Conservation (phyloP, 176 grass and related monocot species). For the Oryza officinalis region DNA sequence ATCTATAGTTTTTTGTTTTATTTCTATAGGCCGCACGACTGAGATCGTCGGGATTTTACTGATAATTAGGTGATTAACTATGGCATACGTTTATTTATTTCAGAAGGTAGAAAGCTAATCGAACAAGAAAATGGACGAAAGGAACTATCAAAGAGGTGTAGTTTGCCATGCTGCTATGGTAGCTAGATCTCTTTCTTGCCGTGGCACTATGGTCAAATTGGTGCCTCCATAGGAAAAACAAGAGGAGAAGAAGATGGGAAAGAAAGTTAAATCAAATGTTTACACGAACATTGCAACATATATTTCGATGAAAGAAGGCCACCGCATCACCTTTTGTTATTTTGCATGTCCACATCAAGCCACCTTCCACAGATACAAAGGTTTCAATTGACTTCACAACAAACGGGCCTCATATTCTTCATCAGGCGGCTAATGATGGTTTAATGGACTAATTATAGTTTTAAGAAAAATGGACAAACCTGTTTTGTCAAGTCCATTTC, state of each 20-base stretch:
- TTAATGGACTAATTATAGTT: neutral
- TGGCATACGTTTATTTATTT: neutral
- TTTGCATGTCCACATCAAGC: conserved; percentile 40
- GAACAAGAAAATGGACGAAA: neutral
- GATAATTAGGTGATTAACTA: neutral
- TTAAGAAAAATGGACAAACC: neutral
- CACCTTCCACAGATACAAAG: conserved; percentile 25
- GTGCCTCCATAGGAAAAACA: neutral
- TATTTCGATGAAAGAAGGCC: neutral
- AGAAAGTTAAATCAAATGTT: neutral
- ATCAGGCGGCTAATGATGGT: neutral
- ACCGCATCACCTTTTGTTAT: neutral
- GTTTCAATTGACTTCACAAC: conserved; percentile 32
- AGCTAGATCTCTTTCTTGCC: neutral
- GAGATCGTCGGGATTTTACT: neutral
- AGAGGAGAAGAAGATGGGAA: neutral
- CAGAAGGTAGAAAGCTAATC: neutral
- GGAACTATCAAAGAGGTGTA: neutral
- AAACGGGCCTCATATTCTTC: conserved; percentile 22
- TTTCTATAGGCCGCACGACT: neutral
- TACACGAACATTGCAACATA: neutral
- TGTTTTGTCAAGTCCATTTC: neutral
- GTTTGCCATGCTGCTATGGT: neutral
- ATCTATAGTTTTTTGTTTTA: neutral
- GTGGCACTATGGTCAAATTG: conserved; percentile 5